Conservation (phyloP, 768 basidiomycete species). For the Postia placenta region DNA sequence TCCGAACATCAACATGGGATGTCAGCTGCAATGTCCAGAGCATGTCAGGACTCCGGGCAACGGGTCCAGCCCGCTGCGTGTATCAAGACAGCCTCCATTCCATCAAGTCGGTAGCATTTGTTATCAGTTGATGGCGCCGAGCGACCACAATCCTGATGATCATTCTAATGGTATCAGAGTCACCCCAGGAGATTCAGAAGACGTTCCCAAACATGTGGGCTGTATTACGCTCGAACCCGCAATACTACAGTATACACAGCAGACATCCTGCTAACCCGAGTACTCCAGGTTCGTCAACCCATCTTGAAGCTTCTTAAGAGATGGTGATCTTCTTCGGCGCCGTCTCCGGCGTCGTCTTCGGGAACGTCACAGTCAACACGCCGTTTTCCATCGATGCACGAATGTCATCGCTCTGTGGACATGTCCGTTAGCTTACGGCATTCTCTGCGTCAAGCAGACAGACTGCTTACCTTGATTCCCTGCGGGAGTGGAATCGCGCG, state of each 20-base stretch:
- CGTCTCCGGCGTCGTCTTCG: constrained; percentile 35
- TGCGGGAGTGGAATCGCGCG: constrained; percentile 20
- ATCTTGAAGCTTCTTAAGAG: constrained; percentile 3
- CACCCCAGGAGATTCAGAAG: no score
- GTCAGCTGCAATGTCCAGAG: no score
- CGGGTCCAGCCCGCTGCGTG: no score
- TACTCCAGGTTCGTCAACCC: neutral
- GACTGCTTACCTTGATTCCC: constrained; percentile 20
- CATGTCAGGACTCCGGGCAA: no score
- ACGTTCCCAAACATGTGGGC: neutral
- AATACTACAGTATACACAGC: neutral
- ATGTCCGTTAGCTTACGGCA: neutral
- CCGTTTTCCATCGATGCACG: constrained; percentile 44
- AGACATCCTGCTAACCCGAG: neutral
- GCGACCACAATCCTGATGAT: no score
- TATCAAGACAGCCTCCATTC: no score
- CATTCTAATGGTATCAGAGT: no score
- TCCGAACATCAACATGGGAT: no score
- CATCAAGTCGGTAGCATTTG: no score
- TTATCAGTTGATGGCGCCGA: no score
- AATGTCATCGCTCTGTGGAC: constrained; percentile 21
- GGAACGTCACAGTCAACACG: constrained; percentile 42
- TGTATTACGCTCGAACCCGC: constrained; percentile 2
- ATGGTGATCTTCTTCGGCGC: constrained; percentile 39
- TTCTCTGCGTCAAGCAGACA: no score